Evolutionary conservation across 371 early-diverging fungal genomes (phyloP), one percentile per base, ranked within the genome.

Genomic region (Syncephalastrum contaminatum): DNA sequence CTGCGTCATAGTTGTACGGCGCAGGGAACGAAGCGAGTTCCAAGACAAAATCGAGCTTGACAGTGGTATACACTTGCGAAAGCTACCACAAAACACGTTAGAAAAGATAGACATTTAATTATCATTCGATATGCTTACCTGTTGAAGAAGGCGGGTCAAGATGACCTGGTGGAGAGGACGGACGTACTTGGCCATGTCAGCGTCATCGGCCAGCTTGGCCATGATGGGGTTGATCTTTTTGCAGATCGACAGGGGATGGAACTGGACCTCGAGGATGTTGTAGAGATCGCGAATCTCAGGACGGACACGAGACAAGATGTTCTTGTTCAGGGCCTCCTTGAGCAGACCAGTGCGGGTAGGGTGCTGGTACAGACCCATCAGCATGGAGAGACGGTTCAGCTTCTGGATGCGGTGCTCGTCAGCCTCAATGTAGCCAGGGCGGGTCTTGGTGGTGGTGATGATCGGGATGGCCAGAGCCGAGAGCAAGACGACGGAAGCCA

Each of bases 201-300:
- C 69, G 58, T 89, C 84, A 63, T 84, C 82, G 50, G 89, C 79
- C 25, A 94, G 75, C 53, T 86, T 80, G 51, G 78, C 64, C 77
- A 93, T 81, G 58, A 89, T 84, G 22, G 93, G 97, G 51, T 90
- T 88, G 64, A 97, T 89, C 84, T 90, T 92, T 75, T 93, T 89
- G 87, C 96, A 93, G 67, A 97, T 95, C 36, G 95, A 92, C 53
- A 98, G 83, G 53, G 99, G 99, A 60, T 97, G 96, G 90, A 98
- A 98, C 68, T 95, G 91, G 63, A 91, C 91, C 79, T 97, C 98
- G 51, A 98, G 85, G 30, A 93, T 88, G 72, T 94, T 87, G 86
- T 95, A 96, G 42, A 98, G 80, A 22, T 95, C 92, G 40, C 89
- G 88, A 54, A 96, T 82, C 71, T 94, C 96, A 20, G 95, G 91